These are phyloP conservation scores for Agaricus subrufescens DNA, from an alignment of 768 basidiomycete species.

Conservation along the genomic window DNA sequence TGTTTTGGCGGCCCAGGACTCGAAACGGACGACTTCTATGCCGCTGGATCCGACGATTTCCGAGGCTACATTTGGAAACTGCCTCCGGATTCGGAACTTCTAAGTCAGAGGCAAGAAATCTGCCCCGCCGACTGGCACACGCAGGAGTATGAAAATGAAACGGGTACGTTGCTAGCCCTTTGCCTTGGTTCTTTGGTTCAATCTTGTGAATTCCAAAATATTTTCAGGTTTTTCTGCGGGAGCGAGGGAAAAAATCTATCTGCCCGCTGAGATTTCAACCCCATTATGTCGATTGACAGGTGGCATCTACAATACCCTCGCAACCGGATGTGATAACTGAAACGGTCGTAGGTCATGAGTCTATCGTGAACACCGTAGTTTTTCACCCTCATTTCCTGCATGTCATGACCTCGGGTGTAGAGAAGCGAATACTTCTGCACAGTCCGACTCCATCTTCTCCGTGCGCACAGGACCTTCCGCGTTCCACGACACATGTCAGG, in stretches of 20 bases:
- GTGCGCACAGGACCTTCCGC: slow-evolving; percentile 43
- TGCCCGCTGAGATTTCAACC: slow-evolving; percentile 60
- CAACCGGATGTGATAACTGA: neutral
- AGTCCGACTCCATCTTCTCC: slow-evolving; percentile 55
- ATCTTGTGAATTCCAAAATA: neutral
- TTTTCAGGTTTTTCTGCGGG: slow-evolving; percentile 43
- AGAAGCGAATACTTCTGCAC: slow-evolving; percentile 65
- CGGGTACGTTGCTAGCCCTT: slow-evolving; percentile 27
- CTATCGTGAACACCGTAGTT: slow-evolving; percentile 70
- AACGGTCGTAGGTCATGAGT: slow-evolving; percentile 51
- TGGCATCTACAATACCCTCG: slow-evolving; percentile 15
- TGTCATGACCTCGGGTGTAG: slow-evolving; percentile 69
- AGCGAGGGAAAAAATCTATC: slow-evolving; percentile 33
- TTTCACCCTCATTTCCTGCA: slow-evolving; percentile 70
- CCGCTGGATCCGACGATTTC: slow-evolving; percentile 83
- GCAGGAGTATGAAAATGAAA: slow-evolving; percentile 25
- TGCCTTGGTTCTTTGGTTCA: neutral
- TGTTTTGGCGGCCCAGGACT: slow-evolving; percentile 63
- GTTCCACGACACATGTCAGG: slow-evolving; percentile 46
- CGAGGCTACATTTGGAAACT: slow-evolving; percentile 75
- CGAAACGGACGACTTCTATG: slow-evolving; percentile 55
- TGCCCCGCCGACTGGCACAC: slow-evolving; percentile 40
- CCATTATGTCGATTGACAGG: slow-evolving; percentile 61
- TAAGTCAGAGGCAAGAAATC: slow-evolving; percentile 41
- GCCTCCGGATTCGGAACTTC: slow-evolving; percentile 43